Evolutionary conservation across 129 eudicot species (phyloP), one percentile per base, ranked within the genome.

Genomic region (Kitagawia praeruptora): DNA sequence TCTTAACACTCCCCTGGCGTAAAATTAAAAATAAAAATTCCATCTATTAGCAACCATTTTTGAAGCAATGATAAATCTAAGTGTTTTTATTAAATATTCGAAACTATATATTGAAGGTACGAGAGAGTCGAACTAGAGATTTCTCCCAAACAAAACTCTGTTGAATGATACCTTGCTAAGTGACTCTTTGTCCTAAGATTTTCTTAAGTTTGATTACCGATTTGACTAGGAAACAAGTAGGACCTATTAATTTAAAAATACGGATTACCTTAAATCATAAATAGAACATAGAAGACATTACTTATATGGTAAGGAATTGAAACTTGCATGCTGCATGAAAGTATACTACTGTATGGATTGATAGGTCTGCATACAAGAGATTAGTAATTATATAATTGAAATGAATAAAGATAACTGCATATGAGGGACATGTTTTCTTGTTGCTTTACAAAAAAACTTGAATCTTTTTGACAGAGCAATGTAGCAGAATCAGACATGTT

Each of bases 371-470:
- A 61, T 8, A 23, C 31, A 23, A 23, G 31, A 19, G 27, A 70
- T 10, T 71, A 11, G 27, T 38, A 39, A 41, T 0, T 41, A 75
- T 3, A 78, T 74, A 56, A 73, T 14, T 66, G 73, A 44, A 40
- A 46, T 21, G 74, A 76, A 77, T 80, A 86, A 80, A 61, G 79
- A 77, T 46, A 71, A 70, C 63, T 78, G 81, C 81, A 86, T 78
- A 79, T 83, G 77, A 78, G 83, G 74, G 87, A 78, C 77, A 83
- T 78, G 70, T 76, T 85, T 75, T 16, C 51, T 46, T 75, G 61
- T 45, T 75, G 77, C 77, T 75, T 75, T 75, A 70, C 46, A 25
- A 46, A 46, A 67, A 67, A 67, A 28, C 73, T 28, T 27, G 11
- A 67, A 27, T 27, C 41, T 67, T 67, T 67, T n/a, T 14, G 41